A percentile compares a stretch with the other conserved stretches of the same genome.
Evolutionary conservation across 805 yeast genomes (phyloP).

Genomic region (Lachancea quebecensis): DNA sequence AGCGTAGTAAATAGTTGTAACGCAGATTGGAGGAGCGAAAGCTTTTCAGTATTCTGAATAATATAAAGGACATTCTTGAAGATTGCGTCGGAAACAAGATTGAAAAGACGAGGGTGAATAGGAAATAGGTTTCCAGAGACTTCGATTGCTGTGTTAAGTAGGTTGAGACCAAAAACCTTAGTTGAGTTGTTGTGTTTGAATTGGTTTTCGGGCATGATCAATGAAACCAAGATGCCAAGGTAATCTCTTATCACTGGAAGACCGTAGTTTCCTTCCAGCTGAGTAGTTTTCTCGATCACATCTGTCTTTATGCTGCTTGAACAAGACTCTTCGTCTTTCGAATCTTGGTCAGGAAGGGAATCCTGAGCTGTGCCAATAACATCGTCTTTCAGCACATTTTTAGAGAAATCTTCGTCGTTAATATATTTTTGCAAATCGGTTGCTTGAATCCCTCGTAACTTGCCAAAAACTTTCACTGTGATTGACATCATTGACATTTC

Average conservation of each 20-base stretch:
- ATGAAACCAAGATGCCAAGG: conserved; percentile 65
- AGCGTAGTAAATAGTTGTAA: conserved; percentile 70
- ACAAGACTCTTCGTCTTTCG: neutral
- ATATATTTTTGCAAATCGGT: conserved; percentile 33
- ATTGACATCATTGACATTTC: conserved; percentile 71
- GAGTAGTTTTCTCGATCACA: neutral
- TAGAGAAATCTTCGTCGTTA: conserved; percentile 42
- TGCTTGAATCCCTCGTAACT: conserved; percentile 50
- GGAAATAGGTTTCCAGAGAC: conserved; percentile 61
- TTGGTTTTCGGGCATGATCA: conserved; percentile 76
- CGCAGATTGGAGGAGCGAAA: conserved; percentile 65
- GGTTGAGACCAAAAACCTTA: conserved; percentile 70
- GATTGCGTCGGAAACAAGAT: conserved; percentile 68
- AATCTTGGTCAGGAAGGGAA: neutral
- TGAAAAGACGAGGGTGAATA: conserved; percentile 57
- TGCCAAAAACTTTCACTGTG: conserved; percentile 60
- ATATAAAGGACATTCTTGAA: conserved; percentile 79
- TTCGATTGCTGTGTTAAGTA: conserved; percentile 75
- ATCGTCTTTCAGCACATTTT: conserved; percentile 50
- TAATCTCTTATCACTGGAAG: conserved; percentile 71
- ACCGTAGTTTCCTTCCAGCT: conserved; percentile 48
- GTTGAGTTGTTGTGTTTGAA: conserved; percentile 83
- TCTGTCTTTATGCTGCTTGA: neutral
- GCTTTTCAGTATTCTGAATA: conserved; percentile 63
- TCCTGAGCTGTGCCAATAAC: conserved; percentile 29